Conservation (phyloP, 2,329 filamentous ascomycete species). For the Trichoderma afroharzianum region DNA sequence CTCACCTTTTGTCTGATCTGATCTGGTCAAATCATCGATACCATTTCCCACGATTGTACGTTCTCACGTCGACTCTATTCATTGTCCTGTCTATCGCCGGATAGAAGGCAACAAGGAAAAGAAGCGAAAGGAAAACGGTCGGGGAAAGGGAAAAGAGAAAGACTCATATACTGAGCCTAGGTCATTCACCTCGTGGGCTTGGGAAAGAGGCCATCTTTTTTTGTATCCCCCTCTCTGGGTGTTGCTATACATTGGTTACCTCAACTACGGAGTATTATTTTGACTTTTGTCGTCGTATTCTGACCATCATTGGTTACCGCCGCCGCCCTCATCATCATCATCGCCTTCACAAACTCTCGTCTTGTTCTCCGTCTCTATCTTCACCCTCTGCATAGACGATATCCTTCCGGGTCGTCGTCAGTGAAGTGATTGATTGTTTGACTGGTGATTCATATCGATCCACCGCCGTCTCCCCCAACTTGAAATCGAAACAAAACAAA, state of each 20-base stretch:
- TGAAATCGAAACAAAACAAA: neutral
- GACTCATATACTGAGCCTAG: slow-evolving; percentile 10
- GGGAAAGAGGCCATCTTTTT: slow-evolving; percentile 13
- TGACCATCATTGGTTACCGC: neutral
- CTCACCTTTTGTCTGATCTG: neutral
- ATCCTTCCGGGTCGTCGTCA: slow-evolving; percentile 15
- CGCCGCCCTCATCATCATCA: neutral
- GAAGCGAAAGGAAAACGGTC: neutral
- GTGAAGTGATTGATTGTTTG: slow-evolving; percentile 20
- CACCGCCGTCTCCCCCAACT: neutral
- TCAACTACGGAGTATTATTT: neutral
- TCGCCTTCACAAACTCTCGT: neutral
- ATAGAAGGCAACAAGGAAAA: neutral
- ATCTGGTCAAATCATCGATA: neutral
- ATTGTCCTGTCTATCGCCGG: neutral
- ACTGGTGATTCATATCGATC: slow-evolving; percentile 15
- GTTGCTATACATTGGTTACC: neutral
- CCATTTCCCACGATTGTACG: neutral
- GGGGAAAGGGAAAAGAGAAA: neutral
- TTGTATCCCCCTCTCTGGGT: slow-evolving; percentile 11
- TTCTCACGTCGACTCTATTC: neutral
- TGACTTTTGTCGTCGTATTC: neutral
- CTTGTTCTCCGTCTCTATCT: slow-evolving; percentile 16
- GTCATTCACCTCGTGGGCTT: neutral
- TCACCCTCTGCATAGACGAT: slow-evolving; percentile 19